phyloP scores from a whole-genome alignment of 129 eudicot species.

The Artemisia tridentata region DNA sequence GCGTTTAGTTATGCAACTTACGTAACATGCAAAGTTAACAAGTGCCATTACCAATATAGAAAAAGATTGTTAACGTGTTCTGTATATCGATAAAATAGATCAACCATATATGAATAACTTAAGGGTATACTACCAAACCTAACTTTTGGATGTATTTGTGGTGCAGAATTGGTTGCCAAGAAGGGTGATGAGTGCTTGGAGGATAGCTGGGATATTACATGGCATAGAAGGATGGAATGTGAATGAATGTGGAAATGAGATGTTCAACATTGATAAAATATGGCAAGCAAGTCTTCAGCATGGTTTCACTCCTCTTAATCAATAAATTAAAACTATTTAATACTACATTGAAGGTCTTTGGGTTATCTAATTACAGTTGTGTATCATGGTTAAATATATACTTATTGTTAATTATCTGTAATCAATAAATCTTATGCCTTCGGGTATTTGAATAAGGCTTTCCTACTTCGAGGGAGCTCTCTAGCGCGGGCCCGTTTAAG shows the following conservation, averaged over 20 bases:
- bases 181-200: conserved; percentile 70
- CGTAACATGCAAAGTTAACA: too few species aligned
- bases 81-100: too few species aligned
- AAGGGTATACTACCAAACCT: background rate
- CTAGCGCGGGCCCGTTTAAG: too few species aligned
- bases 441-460: too few species aligned
- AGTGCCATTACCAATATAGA: too few species aligned
- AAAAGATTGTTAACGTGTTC: background rate
- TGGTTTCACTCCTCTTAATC: conserved; percentile 9
- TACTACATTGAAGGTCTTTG: background rate
- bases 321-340: background rate
- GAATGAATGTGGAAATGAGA: conserved; percentile 50
- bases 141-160: background rate
- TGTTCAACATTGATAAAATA: conserved; percentile 41
- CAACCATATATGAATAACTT: too few species aligned
- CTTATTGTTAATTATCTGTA: background rate
- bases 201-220: conserved; percentile 68
- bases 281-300: conserved; percentile 25
- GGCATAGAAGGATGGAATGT: conserved; percentile 70
- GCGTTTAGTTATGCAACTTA: too few species aligned
- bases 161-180: conserved; percentile 72
- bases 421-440: background rate
- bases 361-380: background rate
- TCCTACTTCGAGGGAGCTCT: too few species aligned
- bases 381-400: background rate